Conservation (phyloP, 768 basidiomycete genomes). For the Boletus subparvulus region DNA sequence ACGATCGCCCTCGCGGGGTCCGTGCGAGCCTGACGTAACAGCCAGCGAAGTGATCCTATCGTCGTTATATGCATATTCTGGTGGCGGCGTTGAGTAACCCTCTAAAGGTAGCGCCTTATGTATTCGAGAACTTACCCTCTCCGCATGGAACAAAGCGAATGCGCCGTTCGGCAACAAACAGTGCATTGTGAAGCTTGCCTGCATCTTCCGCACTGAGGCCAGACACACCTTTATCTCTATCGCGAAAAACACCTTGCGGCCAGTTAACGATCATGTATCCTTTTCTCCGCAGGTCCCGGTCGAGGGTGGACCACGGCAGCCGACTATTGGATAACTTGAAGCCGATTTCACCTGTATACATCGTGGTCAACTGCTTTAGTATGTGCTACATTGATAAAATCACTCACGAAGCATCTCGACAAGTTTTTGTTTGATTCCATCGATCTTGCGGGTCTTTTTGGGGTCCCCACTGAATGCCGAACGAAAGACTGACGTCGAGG, state of each 20-base stretch:
- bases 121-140: background rate
- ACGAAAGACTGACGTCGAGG: background rate
- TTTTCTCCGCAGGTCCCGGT: background rate
- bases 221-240: conserved; percentile 6
- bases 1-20: too few relatives aligned
- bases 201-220: conserved; percentile 1
- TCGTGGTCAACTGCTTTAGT: too few relatives aligned
- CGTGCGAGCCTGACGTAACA: too few relatives aligned
- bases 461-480: background rate
- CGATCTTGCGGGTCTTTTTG: background rate
- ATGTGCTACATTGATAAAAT: too few relatives aligned
- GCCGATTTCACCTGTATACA: background rate
- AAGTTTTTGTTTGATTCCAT: conserved; percentile 1
- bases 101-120: too few relatives aligned
- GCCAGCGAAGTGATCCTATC: background rate
- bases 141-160: background rate
- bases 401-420: conserved; percentile 11
- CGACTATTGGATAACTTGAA: conserved; percentile 3
- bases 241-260: conserved; percentile 3
- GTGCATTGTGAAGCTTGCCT: conserved; percentile 4
- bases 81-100: too few relatives aligned
- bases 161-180: conserved; percentile 1
- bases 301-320: conserved; percentile 14
- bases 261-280: background rate
- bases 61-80: too few relatives aligned